phyloP scores from a whole-genome alignment of 768 basidiomycete species.

The Boletellus ananas region DNA sequence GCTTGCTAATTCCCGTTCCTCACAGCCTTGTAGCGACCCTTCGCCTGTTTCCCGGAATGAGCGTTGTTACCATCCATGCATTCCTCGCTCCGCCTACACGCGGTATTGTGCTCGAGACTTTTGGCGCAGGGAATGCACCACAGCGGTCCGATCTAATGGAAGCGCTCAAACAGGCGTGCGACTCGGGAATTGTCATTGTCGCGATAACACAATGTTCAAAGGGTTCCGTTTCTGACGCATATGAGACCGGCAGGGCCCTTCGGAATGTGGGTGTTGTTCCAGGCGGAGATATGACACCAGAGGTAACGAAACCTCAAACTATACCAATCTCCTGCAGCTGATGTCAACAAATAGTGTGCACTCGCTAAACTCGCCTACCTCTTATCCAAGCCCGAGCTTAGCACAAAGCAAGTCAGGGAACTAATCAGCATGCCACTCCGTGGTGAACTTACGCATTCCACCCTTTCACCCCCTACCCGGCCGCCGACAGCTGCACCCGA shows the following conservation, averaged over 20 bases:
- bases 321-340: not conserved
- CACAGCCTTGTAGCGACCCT: conserved; percentile 55
- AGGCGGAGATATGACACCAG: conserved; percentile 94
- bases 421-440: conserved; percentile 78
- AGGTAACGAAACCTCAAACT: conserved; percentile 44
- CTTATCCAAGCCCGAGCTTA: conserved; percentile 79
- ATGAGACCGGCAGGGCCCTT: conserved; percentile 73
- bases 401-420: conserved; percentile 61
- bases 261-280: conserved; percentile 73
- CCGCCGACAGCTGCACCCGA: conserved; percentile 40
- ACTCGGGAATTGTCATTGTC: conserved; percentile 81
- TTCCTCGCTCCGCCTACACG: conserved; percentile 72
- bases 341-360: conserved; percentile 59
- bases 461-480: conserved; percentile 41
- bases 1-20: conserved; percentile 8
- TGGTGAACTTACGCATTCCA: conserved; percentile 74
- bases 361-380: conserved; percentile 88
- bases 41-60: conserved; percentile 86
- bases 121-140: conserved; percentile 91
- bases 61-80: conserved; percentile 64
- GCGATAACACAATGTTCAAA: conserved; percentile 89
- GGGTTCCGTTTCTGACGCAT: conserved; percentile 81
- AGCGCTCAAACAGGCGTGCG: conserved; percentile 77
- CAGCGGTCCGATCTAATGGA: conserved; percentile 70
- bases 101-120: conserved; percentile 87